Base-by-base conservation (phyloP, 768 basidiomycete genomes). In the Roridomyces roridus region DNA sequence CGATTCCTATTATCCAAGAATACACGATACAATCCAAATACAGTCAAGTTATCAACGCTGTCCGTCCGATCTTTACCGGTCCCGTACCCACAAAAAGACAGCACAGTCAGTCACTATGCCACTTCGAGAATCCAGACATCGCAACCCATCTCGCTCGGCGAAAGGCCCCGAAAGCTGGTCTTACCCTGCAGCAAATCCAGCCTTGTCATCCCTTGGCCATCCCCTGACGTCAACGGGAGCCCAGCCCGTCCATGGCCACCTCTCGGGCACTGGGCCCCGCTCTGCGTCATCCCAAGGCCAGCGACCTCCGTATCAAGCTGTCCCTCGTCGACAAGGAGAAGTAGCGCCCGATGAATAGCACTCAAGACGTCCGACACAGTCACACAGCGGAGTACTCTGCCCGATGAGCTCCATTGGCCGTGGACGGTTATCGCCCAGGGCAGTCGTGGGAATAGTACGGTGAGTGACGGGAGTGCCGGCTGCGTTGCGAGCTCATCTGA, bases 391-490 rank as follows among this genome's bases (percentile, higher is more conserved):
- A 5, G 39, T 10, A n/a, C 9, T 9, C 9, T 23, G 12, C 28
- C 26, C 5, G 55, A 42, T 31, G 47, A 35, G 39, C 39, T 41
- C 8, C 39, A 41, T 23, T 23, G 14, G 17, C 14, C 21, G 42
- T 44, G 42, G 42, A 21, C 63, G 12, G 60, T 59, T 35, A 59
- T 56, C 28, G 49, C 34, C 57, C 62, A 63, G 12, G 62, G 58
- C 5, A 63, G 28, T 4, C 8, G 35, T 15, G 11, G 26, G 0
- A 45, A 47, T 24, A 52, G 36, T 14, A 63, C n/a, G 18, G 62
- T 63, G 37, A 60, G 11, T 18, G 62, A 59, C 28, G 62, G 54
- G 15, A 65, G 50, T 23, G 26, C 55, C 3, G 55, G 63, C 8
- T 23, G 46, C 17, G 52, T 57, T 29, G 59, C 58, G 8, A 34